phyloP scores from a whole-genome alignment of 1,284 basidiomycete species.

The Cryptococcus floricola region DNA sequence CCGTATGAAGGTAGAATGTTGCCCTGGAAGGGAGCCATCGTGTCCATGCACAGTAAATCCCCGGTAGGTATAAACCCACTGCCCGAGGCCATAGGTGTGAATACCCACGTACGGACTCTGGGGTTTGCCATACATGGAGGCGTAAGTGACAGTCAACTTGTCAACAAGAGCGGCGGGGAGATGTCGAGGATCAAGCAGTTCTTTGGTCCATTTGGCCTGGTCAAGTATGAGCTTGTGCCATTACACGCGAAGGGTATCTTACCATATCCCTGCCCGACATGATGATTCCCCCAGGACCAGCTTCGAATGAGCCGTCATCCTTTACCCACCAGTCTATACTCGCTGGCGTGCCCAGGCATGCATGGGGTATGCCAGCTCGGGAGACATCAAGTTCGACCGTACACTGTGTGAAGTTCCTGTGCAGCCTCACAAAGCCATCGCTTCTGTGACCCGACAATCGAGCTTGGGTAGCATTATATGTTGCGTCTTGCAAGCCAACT shows the following conservation, averaged over 20 bases:
- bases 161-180: slow-evolving; percentile 20
- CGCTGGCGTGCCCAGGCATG: slow-evolving; percentile 15
- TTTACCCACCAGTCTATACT: slow-evolving; percentile 23
- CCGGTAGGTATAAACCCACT: slow-evolving; percentile 22
- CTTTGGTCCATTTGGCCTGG: slow-evolving; percentile 23
- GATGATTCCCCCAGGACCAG: slow-evolving; percentile 31
- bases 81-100: slow-evolving; percentile 25
- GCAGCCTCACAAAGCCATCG: slow-evolving; percentile 16
- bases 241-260: neutral
- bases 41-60: slow-evolving; percentile 22
- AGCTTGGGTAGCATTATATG: slow-evolving; percentile 19
- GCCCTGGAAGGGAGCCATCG: slow-evolving; percentile 27
- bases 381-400: neutral
- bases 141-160: slow-evolving; percentile 8
- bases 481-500: slow-evolving; percentile 28
- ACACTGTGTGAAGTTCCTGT: slow-evolving; percentile 5
- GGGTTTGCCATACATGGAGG: slow-evolving; percentile 2
- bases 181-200: slow-evolving; percentile 26
- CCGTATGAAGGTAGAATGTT: slow-evolving; percentile 13
- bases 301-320: slow-evolving; percentile 14
- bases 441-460: slow-evolving; percentile 11
- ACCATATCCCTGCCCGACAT: slow-evolving; percentile 29
- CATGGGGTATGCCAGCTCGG: neutral
- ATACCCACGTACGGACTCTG: slow-evolving; percentile 8
- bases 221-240: neutral